Evolutionary conservation across 2,329 filamentous ascomycete species (phyloP).

Genomic region (Monilinia fructicola): DNA sequence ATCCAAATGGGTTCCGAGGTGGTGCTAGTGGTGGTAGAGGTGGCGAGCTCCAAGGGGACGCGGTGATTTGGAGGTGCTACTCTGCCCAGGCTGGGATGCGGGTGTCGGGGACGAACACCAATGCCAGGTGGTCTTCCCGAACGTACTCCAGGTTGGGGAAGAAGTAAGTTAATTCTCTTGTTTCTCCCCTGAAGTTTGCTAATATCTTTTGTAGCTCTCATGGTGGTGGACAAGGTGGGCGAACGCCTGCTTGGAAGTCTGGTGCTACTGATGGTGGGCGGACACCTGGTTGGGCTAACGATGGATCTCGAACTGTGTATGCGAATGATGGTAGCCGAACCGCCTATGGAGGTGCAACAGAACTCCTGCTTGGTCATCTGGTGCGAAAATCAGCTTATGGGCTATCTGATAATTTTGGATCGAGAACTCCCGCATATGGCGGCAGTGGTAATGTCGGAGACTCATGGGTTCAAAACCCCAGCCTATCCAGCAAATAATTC

Average conservation of each 20-base stretch:
- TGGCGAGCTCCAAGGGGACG: constrained; percentile 40
- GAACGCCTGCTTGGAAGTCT: constrained; percentile 68
- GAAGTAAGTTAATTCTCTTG: constrained; percentile 54
- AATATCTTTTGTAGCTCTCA: constrained; percentile 47
- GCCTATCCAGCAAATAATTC: constrained; percentile 70
- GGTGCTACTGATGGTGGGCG: constrained; percentile 49
- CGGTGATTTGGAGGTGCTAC: constrained; percentile 49
- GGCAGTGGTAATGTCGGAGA: constrained; percentile 54
- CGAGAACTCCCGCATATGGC: constrained; percentile 75
- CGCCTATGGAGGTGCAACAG: constrained; percentile 70
- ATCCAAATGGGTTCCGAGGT: constrained; percentile 51
- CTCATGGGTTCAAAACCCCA: constrained; percentile 65
- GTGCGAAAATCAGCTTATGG: constrained; percentile 67
- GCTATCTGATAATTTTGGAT: constrained; percentile 61
- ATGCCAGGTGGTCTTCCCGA: constrained; percentile 59
- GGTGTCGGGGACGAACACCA: constrained; percentile 64
- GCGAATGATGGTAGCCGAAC: constrained; percentile 64
- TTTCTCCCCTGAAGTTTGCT: constrained; percentile 12
- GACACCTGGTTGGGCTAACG: constrained; percentile 66
- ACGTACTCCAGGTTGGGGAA: constrained; percentile 74
- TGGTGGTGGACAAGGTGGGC: constrained; percentile 51
- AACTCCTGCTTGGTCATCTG: constrained; percentile 77
- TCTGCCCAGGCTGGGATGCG: constrained; percentile 54
- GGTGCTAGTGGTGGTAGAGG: constrained; percentile 45
- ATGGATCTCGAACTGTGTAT: constrained; percentile 66